These are phyloP conservation scores for Aspergillus persii DNA, from an alignment of 2,329 filamentous ascomycete species.

Conservation along the genomic window DNA sequence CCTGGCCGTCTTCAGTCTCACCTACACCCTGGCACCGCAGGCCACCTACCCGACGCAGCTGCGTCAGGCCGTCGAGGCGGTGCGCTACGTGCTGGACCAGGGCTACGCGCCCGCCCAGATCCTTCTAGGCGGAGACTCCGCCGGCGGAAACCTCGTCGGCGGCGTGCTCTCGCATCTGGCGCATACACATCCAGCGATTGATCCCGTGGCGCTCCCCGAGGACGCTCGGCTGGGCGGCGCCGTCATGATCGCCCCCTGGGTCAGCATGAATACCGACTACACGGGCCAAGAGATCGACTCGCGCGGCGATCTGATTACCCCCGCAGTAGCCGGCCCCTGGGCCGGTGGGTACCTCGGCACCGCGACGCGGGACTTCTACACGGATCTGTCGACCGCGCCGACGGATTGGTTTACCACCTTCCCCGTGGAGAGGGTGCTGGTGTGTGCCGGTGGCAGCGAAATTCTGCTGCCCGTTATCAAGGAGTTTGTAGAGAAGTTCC, in stretches of 20 bases:
- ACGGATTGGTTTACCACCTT: slow-evolving; percentile 55
- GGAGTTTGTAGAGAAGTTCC: slow-evolving; percentile 49
- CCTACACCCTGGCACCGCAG: slow-evolving; percentile 56
- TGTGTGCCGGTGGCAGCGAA: slow-evolving; percentile 57
- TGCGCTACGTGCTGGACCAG: slow-evolving; percentile 40
- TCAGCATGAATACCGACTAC: slow-evolving; percentile 49
- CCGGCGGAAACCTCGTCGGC: slow-evolving; percentile 43
- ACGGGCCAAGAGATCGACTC: slow-evolving; percentile 46
- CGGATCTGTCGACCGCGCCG: slow-evolving; percentile 50
- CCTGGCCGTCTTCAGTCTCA: slow-evolving; percentile 53
- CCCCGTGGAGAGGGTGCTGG: slow-evolving; percentile 49
- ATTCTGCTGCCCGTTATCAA: slow-evolving; percentile 56
- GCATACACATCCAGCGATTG: slow-evolving; percentile 57
- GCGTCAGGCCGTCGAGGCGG: slow-evolving; percentile 39
- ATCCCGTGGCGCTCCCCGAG: slow-evolving; percentile 36
- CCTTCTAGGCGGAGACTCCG: slow-evolving; percentile 45
- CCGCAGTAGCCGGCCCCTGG: slow-evolving; percentile 46
- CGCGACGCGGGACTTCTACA: slow-evolving; percentile 50
- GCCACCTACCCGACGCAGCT: slow-evolving; percentile 46
- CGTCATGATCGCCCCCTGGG: slow-evolving; percentile 60
- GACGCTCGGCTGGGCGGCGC: slow-evolving; percentile 48
- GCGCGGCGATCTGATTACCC: slow-evolving; percentile 52
- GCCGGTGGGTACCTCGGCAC: slow-evolving; percentile 47
- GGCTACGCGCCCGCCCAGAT: slow-evolving; percentile 34
- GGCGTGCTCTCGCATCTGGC: slow-evolving; percentile 41